Evolutionary conservation across 805 yeast species (phyloP), one percentile per base, ranked within the genome.

Genomic region (Scheffersomyces stipitis): DNA sequence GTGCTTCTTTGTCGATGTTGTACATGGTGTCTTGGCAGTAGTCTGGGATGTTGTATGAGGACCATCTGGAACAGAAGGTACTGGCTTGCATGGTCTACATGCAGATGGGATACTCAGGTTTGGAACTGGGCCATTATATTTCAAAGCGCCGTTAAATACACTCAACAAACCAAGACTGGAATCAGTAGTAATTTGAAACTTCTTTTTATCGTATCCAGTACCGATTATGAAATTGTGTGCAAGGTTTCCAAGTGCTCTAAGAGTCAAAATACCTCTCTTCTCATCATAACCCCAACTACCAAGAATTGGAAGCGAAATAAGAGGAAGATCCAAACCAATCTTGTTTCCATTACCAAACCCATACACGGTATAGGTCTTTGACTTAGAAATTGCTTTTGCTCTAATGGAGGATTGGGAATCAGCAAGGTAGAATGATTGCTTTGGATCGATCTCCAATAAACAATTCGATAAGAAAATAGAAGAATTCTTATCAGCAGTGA

Each of bases 141-240:
- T 5, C 12, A 41, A 26, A n/a, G 32, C 41, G 12, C 33, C 30
- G 5, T 26, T 12, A 14, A 32, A 13, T 9, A 23, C 15, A 17
- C 30, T 15, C 10, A 18, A 15, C 10, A 41, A 15, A n/a, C 15
- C 26, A 18, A 24, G 30, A 9, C 30, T 34, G 15, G 10, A 35
- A 22, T 9, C 1, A 7, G 34, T 24, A 8, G 33, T 29, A 10
- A 28, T 28, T 15, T 20, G 4, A 15, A 36, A 27, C 12, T 20
- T 18, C n/a, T 5, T 4, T 4, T 31, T 5, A 24, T 48, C 48
- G 31, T 55, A 55, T 18, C 59, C 59, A 17, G 49, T 32, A 42
- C 60, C 60, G 42, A 55, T 50, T 18, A 44, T 27, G 39, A 48
- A 54, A 1, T 28, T n/a, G 7, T 34, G 31, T 4, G 16, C 6